Evolutionary conservation across 768 basidiomycete genomes (phyloP).

Genomic region (Boletus vermiculosoides): DNA sequence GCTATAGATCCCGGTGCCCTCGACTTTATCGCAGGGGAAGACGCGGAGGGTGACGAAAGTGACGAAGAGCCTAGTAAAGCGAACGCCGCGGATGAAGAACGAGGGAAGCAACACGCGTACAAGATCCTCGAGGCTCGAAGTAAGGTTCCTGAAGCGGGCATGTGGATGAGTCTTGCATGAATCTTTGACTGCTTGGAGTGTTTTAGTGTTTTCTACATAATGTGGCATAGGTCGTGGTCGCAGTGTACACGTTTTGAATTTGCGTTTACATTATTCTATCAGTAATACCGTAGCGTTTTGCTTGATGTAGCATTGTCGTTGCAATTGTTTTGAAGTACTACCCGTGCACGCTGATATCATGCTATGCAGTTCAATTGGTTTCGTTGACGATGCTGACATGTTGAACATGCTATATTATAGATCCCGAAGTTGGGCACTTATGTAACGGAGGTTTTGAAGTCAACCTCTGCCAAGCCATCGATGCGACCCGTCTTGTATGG

Average conservation of each 20-base stretch:
- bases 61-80: conserved; percentile 24
- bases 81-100: conserved; percentile 31
- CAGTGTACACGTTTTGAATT: conserved; percentile 13
- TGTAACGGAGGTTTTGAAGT: not conserved
- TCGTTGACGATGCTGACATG: no score
- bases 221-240: conserved; percentile 11
- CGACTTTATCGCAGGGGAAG: conserved; percentile 55
- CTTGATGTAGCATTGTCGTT: conserved; percentile 32
- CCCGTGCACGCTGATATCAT: conserved; percentile 15
- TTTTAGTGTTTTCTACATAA: conserved; percentile 3
- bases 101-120: conserved; percentile 58
- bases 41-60: conserved; percentile 40
- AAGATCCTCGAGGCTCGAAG: conserved; percentile 71
- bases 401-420: not conserved
- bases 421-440: not conserved
- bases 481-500: no score
- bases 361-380: not conserved
- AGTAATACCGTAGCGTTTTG: conserved; percentile 28
- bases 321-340: conserved; percentile 20
- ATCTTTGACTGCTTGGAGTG: not conserved
- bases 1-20: conserved; percentile 68
- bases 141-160: conserved; percentile 65
- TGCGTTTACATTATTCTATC: conserved; percentile 31
- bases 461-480: no score
- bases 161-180: conserved; percentile 79